Evolutionary conservation across 2,329 filamentous ascomycete species (phyloP), one percentile per base, ranked within the genome.

Genomic region (Botrytis tulipae): DNA sequence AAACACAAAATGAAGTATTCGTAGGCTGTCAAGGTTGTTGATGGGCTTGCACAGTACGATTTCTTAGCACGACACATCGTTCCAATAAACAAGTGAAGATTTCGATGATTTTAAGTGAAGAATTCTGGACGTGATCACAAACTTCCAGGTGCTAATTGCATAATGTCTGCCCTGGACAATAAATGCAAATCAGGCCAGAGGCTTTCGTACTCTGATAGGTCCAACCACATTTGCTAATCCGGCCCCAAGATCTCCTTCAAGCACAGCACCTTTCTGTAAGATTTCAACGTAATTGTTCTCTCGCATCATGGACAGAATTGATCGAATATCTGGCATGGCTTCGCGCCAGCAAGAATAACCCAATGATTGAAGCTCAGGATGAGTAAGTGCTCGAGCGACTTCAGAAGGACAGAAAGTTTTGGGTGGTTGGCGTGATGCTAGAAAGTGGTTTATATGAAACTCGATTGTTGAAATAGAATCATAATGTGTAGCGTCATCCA

Each of bases 321-420:
- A n/a, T 46, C 29, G 69, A 32, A 63, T 62, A 29, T 37, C 25
- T 29, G 69, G 29, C 57, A 71, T 71, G n/a, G 57, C 42, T n/a
- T 51, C 54, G 8, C 59, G 40, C 59, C 57, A 63, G 42, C 29
- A 51, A 54, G 69, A 62, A n/a, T 32, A 25, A 5, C n/a, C 32
- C 22, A 22, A 44, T n/a, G 29, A 25, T 46, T 71, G 29, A 37
- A 71, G 57, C 18, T 71, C 69, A 1, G 32, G n/a, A 29, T 32
- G 40, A 9, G 69, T 63, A 25, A 71, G 32, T 29, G 73, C 71
- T 68, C 74, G 72, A 42, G 75, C 73, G 9, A 76, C 74, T 71
- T 76, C 73, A 9, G 72, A 76, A 20, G 75, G 74, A 65, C 75
- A 75, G 37, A 76, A 72, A 10, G 73, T 76, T 51, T 74, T 73